Conservation (phyloP, 2,329 filamentous ascomycete genomes). For the Ascochyta lentis region DNA sequence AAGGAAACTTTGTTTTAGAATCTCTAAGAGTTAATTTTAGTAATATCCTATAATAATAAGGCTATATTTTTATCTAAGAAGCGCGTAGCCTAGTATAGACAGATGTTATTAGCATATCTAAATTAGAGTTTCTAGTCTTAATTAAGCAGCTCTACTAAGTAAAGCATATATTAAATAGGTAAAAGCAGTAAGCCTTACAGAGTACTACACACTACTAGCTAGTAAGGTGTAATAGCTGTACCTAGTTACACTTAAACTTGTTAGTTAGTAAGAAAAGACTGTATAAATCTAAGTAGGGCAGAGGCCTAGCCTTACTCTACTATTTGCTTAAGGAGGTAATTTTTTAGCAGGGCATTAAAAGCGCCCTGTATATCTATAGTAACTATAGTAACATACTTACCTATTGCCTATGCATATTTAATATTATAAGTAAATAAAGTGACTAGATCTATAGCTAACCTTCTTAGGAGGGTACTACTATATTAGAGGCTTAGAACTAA, state of each 20-base stretch:
- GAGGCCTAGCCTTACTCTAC: background rate
- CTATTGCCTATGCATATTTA: background rate
- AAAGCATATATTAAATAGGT: conserved; percentile 6
- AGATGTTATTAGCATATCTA: background rate
- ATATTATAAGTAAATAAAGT: conserved; percentile 5
- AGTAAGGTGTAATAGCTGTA: background rate
- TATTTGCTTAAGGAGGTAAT: conserved; percentile 9
- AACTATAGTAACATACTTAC: conserved; percentile 5
- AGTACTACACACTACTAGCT: conserved; percentile 2
- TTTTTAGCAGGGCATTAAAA: conserved; percentile 14
- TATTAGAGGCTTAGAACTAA: conserved; percentile 13
- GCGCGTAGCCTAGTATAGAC: no score
- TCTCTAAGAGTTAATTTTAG: no score
- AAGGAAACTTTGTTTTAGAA: no score
- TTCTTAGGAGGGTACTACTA: conserved; percentile 3
- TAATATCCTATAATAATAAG: no score
- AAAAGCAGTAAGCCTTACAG: conserved; percentile 3
- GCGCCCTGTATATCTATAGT: conserved; percentile 13
- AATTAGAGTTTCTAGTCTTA: background rate
- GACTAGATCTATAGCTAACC: conserved; percentile 4
- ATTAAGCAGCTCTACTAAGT: conserved; percentile 7
- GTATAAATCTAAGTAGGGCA: no score
- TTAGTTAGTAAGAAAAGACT: background rate
- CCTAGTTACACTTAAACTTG: background rate
- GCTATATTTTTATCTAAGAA: no score